A percentile compares a stretch with the other conserved stretches of the same genome.
phyloP scores from a whole-genome alignment of 2,329 filamentous ascomycete genomes.

The Cytospora mali region DNA sequence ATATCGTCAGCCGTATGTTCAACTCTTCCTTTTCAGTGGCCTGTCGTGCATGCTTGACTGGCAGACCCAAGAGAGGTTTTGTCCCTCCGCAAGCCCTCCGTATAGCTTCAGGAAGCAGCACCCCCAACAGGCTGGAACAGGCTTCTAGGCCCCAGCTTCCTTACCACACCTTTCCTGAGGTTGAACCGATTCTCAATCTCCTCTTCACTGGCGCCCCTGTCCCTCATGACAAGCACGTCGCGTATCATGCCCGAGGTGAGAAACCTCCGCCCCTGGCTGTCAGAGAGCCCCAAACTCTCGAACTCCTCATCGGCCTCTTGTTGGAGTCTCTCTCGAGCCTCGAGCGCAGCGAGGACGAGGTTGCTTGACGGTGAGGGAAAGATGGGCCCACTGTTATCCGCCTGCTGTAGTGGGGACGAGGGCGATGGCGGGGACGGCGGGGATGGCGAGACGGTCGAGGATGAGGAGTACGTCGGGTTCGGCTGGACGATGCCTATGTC shows the following conservation, averaged over 20 bases:
- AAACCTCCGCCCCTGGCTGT: slow-evolving; percentile 46
- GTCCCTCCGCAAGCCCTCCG: not conserved
- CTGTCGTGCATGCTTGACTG: too few relatives aligned
- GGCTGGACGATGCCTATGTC: slow-evolving; percentile 59
- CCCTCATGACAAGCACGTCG: slow-evolving; percentile 49
- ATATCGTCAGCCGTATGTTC: too few relatives aligned
- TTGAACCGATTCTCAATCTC: slow-evolving; percentile 52
- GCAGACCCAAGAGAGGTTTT: not conserved
- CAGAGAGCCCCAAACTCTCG: slow-evolving; percentile 41
- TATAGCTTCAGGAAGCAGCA: slow-evolving; percentile 1
- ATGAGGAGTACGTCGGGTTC: slow-evolving; percentile 56
- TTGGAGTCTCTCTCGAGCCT: slow-evolving; percentile 50
- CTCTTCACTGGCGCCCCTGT: slow-evolving; percentile 40
- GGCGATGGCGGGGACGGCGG: too few relatives aligned
- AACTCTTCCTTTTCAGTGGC: too few relatives aligned
- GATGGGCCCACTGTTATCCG: slow-evolving; percentile 27
- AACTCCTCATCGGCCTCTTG: slow-evolving; percentile 48
- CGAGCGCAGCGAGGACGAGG: slow-evolving; percentile 52
- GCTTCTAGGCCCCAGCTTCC: slow-evolving; percentile 46
- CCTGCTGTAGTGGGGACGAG: slow-evolving; percentile 17
- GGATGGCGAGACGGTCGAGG: slow-evolving; percentile 49
- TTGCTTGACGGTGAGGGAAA: slow-evolving; percentile 43
- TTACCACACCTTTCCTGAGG: slow-evolving; percentile 49
- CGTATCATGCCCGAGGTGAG: slow-evolving; percentile 51
- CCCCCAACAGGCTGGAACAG: slow-evolving; percentile 43